Conservation (phyloP, 225 moss, liverwort and hornwort genomes). For the Asterella californica region DNA sequence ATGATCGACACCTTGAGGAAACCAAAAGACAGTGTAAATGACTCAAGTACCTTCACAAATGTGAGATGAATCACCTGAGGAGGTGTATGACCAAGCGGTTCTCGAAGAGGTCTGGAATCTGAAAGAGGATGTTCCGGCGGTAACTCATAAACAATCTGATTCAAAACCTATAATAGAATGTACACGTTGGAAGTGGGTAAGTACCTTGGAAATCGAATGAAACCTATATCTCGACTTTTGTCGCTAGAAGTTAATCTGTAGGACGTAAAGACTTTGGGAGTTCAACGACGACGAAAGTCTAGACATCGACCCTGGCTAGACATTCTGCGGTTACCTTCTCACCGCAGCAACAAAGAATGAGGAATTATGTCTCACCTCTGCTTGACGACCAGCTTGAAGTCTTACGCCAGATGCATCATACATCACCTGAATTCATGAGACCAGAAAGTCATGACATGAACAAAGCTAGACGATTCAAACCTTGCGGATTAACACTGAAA, state of each 20-base stretch:
- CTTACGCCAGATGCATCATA: conserved; percentile 98
- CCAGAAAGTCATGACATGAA: background rate
- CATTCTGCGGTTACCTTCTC: background rate
- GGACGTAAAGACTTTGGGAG: background rate
- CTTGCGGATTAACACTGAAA: too few relatives aligned
- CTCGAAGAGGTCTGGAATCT: conserved; percentile 88
- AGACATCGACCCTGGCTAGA: background rate
- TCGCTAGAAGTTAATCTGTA: background rate
- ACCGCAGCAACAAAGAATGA: background rate
- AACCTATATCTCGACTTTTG: background rate
- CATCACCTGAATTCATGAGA: conserved; percentile 63
- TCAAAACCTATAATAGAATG: conserved; percentile 61
- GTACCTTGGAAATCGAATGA: background rate
- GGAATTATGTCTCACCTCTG: conserved; percentile 57
- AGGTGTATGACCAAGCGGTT: conserved; percentile 96
- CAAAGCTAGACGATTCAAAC: background rate
- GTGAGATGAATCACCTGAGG: conserved; percentile 59
- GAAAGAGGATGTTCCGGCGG: conserved; percentile 98
- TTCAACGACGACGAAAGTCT: background rate
- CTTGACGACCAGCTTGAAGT: conserved; percentile 98
- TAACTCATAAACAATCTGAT: conserved; percentile 97
- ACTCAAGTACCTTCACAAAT: background rate
- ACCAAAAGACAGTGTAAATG: background rate
- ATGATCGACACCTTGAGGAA: background rate
- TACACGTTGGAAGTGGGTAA: background rate